A percentile compares a stretch with the other conserved stretches of the same genome.
Evolutionary conservation across 2,329 filamentous ascomycete species (phyloP).

Genomic region (Pseudogymnoascus sp.): DNA sequence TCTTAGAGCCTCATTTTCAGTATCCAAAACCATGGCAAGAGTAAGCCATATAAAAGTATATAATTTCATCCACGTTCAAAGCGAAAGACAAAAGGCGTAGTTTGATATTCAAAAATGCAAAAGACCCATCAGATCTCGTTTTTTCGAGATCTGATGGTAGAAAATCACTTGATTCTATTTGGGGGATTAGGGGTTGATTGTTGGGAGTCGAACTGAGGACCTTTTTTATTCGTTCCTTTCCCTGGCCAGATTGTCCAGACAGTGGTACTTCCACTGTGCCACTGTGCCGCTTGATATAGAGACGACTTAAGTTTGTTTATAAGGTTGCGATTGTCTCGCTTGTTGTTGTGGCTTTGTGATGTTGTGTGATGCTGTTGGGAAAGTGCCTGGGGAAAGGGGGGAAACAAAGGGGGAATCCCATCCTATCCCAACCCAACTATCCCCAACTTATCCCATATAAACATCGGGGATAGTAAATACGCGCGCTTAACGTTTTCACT

Average conservation of each 20-base stretch:
- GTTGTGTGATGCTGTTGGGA: not conserved
- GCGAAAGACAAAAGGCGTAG: not conserved
- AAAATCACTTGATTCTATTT: not conserved
- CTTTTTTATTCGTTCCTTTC: not conserved
- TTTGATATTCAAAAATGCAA: not conserved
- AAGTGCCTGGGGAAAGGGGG: not conserved
- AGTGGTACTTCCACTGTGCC: slow-evolving; percentile 1
- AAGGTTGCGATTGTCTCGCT: not conserved
- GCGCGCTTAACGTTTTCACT: not conserved
- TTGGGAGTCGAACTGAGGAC: not conserved
- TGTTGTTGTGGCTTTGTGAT: not conserved
- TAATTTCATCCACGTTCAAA: not conserved
- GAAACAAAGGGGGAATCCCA: not conserved
- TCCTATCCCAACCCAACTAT: not conserved
- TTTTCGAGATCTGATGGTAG: slow-evolving; percentile 3
- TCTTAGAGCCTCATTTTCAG: not conserved
- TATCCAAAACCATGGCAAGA: not conserved
- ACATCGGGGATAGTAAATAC: not conserved
- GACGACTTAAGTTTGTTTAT: not conserved
- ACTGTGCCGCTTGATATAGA: not conserved
- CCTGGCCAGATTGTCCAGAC: slow-evolving; percentile 4
- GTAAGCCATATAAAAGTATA: not conserved
- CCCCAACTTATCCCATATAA: not conserved
- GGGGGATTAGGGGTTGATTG: not conserved
- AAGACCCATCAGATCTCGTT: not conserved